Evolutionary conservation across 441 rosid species (phyloP), one percentile per base, ranked within the genome.

Genomic region (Adansonia rubrostipa): DNA sequence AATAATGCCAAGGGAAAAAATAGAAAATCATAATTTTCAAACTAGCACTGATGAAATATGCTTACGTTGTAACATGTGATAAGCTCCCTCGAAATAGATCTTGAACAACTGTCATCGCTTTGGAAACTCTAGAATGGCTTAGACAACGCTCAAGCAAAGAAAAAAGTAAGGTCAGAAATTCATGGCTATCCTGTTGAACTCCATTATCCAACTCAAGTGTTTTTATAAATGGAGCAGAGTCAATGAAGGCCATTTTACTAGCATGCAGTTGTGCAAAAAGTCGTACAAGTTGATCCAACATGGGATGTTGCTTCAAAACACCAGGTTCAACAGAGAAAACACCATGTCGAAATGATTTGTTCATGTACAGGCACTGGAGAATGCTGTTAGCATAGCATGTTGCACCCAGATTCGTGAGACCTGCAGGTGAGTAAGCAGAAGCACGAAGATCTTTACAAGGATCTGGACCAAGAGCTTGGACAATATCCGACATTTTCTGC

Each of bases 371-470:
- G 84, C 92, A 94, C 81, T 96, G 99, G 60, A 96, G 93, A 82
- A 96, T 94, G 84, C 99, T 96, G 80, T 96, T 96, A 44, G 99
- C 99, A 83, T 96, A 96, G 86, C 99, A 94, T 40, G 99, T 96
- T 56, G 99, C 99, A 14, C 98, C 98, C 68, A 96, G 78, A 82
- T 96, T 96, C 40, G 99, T 92, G 24, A 96, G 89, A 70, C 99
- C 99, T 42, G 98, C 97, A 0, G 98, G 98, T 5, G 93, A 89
- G 69, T 90, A 85, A 51, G 83, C 90, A 76, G 92, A 85, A 78
- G 83, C 84, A 78, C 99, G 97, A 17, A 87, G 89, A 80, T 96
- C 92, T 15, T 79, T 80, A 70, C 84, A 73, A 0, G 92, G 96
- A 78, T 94, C 96, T 8, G 93, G 91, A 80, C 99, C 99, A 79